phyloP scores from a whole-genome alignment of 306 rosid genomes.

The Citrullus amarus region DNA sequence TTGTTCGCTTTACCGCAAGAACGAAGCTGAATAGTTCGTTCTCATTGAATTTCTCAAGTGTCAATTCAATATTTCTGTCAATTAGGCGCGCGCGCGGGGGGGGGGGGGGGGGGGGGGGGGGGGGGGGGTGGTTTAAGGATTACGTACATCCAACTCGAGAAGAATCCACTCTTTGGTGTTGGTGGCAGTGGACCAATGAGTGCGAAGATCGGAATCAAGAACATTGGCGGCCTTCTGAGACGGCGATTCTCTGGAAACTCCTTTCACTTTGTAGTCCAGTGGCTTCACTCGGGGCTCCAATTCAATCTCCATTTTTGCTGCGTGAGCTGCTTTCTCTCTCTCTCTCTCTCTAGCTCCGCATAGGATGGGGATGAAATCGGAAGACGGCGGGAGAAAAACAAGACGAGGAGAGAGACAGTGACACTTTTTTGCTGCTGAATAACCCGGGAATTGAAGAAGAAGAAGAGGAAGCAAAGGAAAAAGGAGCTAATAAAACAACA shows the following conservation, averaged over 20 bases:
- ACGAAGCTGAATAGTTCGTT: background rate
- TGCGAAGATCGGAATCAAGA: slow-evolving; percentile 85
- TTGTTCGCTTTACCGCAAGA: background rate
- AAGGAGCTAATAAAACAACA: background rate
- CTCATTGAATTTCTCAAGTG: background rate
- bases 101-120: no score
- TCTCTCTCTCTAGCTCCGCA: background rate
- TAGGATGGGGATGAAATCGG: background rate
- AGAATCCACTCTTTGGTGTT: slow-evolving; percentile 95
- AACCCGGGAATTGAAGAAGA: background rate
- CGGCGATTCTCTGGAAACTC: slow-evolving; percentile 73
- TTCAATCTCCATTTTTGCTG: slow-evolving; percentile 60
- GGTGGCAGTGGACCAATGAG: slow-evolving; percentile 95
- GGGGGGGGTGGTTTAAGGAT: no score
- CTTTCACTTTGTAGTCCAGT: slow-evolving; percentile 66
- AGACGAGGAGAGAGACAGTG: background rate
- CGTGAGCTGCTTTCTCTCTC: background rate
- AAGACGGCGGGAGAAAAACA: background rate
- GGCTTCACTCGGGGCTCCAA: slow-evolving; percentile 68
- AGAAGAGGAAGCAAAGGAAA: background rate
- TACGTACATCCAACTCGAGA: slow-evolving; percentile 57
- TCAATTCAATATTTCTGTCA: background rate
- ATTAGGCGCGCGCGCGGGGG: background rate
- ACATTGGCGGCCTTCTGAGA: slow-evolving; percentile 71
- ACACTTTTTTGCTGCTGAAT: background rate